Evolutionary conservation across 306 rosid species (phyloP).

Genomic region (Pueraria montana): DNA sequence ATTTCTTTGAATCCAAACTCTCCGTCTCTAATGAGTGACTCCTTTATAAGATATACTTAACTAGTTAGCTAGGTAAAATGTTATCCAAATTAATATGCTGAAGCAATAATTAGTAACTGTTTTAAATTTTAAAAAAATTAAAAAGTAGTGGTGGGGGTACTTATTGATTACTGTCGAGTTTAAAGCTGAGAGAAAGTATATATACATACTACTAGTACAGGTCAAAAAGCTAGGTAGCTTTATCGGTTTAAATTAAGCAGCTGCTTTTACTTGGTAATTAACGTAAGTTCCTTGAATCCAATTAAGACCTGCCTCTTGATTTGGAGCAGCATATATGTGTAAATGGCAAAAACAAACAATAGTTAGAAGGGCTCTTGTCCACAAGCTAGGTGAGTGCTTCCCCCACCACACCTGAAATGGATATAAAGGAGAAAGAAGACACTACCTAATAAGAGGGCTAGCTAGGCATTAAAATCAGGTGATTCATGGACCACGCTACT

Average conservation of each 20-base stretch:
- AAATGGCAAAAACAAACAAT: constrained; percentile 23
- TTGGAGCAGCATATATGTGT: constrained; percentile 27
- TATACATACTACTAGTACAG: neutral
- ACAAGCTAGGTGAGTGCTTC: constrained; percentile 31
- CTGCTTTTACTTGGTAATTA: constrained; percentile 1
- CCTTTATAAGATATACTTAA: neutral
- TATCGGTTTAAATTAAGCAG: neutral
- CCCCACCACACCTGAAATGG: constrained; percentile 59
- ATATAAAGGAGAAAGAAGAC: constrained; percentile 51
- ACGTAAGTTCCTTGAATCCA: neutral
- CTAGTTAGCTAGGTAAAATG: neutral
- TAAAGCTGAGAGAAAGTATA: neutral
- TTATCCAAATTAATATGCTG: neutral
- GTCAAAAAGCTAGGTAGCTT: neutral
- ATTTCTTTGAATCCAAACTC: neutral
- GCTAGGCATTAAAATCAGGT: constrained; percentile 66
- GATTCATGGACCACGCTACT: constrained; percentile 73
- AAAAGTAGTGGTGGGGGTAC: neutral
- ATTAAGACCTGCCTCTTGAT: constrained; percentile 23
- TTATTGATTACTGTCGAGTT: neutral
- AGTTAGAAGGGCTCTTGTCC: constrained; percentile 28
- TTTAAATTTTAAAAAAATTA: neutral
- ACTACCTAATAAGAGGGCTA: constrained; percentile 47
- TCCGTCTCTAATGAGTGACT: no score
- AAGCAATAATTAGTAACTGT: neutral